These are phyloP conservation scores for Arctostaphylos glauca DNA, from an alignment of 148 eudicot genomes.

Conservation along the genomic window DNA sequence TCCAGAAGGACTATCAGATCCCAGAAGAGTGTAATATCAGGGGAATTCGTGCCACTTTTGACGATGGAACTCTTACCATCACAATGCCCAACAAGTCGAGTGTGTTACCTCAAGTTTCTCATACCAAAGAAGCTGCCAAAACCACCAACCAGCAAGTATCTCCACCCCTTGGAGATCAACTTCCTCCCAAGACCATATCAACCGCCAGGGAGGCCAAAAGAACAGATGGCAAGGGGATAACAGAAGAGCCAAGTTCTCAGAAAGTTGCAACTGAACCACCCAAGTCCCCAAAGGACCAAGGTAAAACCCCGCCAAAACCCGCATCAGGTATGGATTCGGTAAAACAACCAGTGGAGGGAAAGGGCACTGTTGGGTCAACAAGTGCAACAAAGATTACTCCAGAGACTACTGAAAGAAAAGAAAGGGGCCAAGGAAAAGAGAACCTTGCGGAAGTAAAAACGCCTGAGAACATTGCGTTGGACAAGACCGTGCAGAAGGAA, in stretches of 20 bases:
- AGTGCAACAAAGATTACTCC: background rate
- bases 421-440: background rate
- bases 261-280: background rate
- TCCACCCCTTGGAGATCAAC: background rate
- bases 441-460: background rate
- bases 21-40: constrained; percentile 46
- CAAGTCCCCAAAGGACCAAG: background rate
- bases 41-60: constrained; percentile 57
- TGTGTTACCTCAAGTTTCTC: background rate
- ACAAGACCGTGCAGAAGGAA: background rate
- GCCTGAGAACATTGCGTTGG: background rate
- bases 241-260: background rate
- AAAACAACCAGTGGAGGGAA: background rate
- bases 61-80: constrained; percentile 43
- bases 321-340: background rate
- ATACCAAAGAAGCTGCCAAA: background rate
- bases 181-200: background rate
- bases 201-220: background rate
- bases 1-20: constrained; percentile 43
- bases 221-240: background rate
- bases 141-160: background rate
- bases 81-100: constrained; percentile 41
- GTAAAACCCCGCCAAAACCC: background rate
- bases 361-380: background rate
- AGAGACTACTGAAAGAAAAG: background rate